Evolutionary conservation across 73 alveolate genomes (phyloP), one percentile per base, ranked within the genome.

Genomic region (Loxodes magnus): DNA sequence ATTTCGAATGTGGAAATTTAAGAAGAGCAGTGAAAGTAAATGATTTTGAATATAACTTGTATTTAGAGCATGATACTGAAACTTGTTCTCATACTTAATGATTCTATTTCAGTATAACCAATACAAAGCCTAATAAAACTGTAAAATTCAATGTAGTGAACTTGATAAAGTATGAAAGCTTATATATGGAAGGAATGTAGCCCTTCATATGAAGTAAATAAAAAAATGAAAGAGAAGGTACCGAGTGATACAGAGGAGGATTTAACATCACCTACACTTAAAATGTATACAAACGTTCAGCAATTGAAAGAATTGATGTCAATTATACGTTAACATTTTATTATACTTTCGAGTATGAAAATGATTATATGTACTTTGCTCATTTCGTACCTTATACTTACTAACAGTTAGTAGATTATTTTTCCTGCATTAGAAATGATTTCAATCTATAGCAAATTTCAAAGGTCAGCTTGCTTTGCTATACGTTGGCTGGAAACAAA

Each of bases 1-100:
- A 59, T 9, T 76, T 76, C 29, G 90, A 76, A 46, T 28, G 77
- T 25, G 90, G 90, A 16, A 76, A 76, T 35, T 57, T 76, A 2
- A 31, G 34, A 16, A 4, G 46, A 2, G 80, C 82, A 1, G 10
- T 24, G 16, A 77, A 71, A 38, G 0, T 77, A 15, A 26, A 43
- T 42, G 94, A 88, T 43, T 53, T 48, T 56, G 95, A 92, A 64
- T 92, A 95, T 60, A 94, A 93, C 69, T 64, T 95, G 56, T 74
- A 75, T 55, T 74, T 95, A 22, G 87, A 87, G 57, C 87, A 97
- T 31, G 99, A 96, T 77, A 88, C 90, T 63, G 85, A 93, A 67
- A 96, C 99, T 10, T 81, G 92, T 36, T 96, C 98, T 44, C 88
- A 96, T 71, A 93, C 96, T 15, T 94, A 96, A 56, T 96, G 99